phyloP scores from a whole-genome alignment of 768 basidiomycete species.

The Sutorius australiensis region DNA sequence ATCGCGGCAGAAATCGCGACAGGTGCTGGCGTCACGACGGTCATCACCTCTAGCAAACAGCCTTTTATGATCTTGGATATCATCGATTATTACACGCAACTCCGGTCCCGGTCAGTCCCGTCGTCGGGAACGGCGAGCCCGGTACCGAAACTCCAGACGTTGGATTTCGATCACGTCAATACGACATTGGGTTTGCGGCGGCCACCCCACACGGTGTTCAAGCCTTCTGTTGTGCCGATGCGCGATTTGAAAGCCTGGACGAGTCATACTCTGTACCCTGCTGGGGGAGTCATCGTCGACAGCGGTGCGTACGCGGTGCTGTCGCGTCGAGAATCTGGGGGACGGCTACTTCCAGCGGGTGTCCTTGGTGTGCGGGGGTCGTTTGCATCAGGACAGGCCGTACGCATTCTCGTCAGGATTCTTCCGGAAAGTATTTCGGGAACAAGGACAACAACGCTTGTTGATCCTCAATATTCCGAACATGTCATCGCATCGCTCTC shows the following conservation, averaged over 20 bases:
- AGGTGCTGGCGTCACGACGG: constrained; percentile 88
- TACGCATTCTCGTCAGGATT: constrained; percentile 66
- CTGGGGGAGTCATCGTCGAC: constrained; percentile 87
- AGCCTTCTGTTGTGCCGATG: constrained; percentile 64
- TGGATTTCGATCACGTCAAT: constrained; percentile 25
- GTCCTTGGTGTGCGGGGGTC: constrained; percentile 82
- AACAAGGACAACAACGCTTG: constrained; percentile 27
- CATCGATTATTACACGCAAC: constrained; percentile 67
- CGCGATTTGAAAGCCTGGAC: constrained; percentile 95
- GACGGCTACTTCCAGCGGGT: constrained; percentile 87
- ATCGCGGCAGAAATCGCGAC: constrained; percentile 98
- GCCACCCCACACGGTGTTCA: constrained; percentile 88
- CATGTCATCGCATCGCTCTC: constrained; percentile 34
- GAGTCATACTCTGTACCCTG: constrained; percentile 86
- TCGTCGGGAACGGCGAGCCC: constrained; percentile 32
- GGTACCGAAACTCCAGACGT: constrained; percentile 18
- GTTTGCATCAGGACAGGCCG: constrained; percentile 94
- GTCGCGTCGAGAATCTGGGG: constrained; percentile 81
- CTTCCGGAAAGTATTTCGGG: constrained; percentile 21
- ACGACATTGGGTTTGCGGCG: constrained; percentile 32
- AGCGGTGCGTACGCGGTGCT: constrained; percentile 85
- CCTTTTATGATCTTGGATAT: constrained; percentile 74
- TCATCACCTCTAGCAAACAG: constrained; percentile 81
- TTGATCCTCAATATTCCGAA: constrained; percentile 18
- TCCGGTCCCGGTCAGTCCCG: constrained; percentile 36